These are phyloP conservation scores for Imleria badia DNA, from an alignment of 768 basidiomycete species.

Conservation along the genomic window DNA sequence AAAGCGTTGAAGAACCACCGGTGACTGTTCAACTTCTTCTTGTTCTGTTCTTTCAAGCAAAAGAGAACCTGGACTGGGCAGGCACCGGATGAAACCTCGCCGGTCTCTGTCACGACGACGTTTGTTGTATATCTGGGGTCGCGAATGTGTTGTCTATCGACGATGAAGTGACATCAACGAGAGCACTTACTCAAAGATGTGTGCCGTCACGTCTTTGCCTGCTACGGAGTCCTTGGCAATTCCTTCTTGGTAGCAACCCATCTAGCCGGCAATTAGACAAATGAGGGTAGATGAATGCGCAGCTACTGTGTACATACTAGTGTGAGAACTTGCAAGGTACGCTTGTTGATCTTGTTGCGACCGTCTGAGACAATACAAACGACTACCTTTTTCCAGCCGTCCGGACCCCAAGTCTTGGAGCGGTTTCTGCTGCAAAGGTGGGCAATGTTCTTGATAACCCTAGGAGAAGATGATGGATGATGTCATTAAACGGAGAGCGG, in stretches of 20 bases:
- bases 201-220: conserved; percentile 89
- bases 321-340: conserved; percentile 85
- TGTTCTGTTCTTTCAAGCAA: conserved; percentile 94
- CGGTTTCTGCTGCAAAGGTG: conserved; percentile 69
- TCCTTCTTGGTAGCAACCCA: conserved; percentile 88
- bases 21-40: conserved; percentile 95
- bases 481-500: background rate
- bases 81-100: conserved; percentile 73
- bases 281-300: background rate
- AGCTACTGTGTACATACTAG: conserved; percentile 55
- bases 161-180: background rate
- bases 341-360: conserved; percentile 83
- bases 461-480: conserved; percentile 27
- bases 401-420: conserved; percentile 82
- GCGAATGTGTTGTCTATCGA: background rate
- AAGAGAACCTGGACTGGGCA: conserved; percentile 88
- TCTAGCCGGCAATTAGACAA: conserved; percentile 39
- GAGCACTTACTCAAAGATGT: conserved; percentile 81
- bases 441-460: conserved; percentile 84
- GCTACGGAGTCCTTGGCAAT: conserved; percentile 86
- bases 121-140: conserved; percentile 67
- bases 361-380: conserved; percentile 88
- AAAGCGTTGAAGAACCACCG: conserved; percentile 99
- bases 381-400: conserved; percentile 90
- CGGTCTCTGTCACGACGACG: conserved; percentile 73